A percentile compares a stretch with the other conserved stretches of the same genome.
phyloP scores from a whole-genome alignment of 148 eudicot species.

The Diospyros lotus region DNA sequence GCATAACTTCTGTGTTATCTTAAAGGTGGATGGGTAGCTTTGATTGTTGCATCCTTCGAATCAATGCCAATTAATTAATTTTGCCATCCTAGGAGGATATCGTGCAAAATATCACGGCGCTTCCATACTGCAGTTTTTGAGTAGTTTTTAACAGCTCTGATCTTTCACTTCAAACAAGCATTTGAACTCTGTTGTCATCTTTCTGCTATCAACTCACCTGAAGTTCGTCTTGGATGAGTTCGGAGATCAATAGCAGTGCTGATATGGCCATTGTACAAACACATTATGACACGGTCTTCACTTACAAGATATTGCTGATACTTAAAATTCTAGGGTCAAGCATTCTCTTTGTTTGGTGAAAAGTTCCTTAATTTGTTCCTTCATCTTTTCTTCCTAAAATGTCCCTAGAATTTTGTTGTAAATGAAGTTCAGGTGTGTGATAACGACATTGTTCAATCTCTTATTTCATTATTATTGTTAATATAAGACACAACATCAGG shows the following conservation, averaged over 20 bases:
- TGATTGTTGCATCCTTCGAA: too few species aligned
- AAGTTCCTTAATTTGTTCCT: neutral
- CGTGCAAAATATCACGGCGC: neutral
- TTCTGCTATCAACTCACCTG: too few species aligned
- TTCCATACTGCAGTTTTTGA: neutral
- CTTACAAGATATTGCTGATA: neutral
- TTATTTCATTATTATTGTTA: neutral
- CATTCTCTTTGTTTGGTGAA: neutral
- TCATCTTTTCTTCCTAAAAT: neutral
- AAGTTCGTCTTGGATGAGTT: neutral
- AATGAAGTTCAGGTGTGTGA: neutral
- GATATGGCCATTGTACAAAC: neutral
- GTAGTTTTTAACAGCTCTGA: neutral
- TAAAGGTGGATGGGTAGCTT: too few species aligned
- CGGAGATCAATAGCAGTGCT: neutral
- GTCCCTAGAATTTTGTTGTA: neutral
- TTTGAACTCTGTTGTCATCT: neutral
- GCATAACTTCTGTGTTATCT: too few species aligned
- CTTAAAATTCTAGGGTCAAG: neutral
- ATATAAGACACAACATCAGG: neutral
- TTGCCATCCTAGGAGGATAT: too few species aligned
- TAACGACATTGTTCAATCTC: neutral
- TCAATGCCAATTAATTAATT: too few species aligned
- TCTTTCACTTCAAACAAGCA: neutral
- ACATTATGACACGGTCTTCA: neutral